These are phyloP conservation scores for Chrysoporthe austroafricana DNA, from an alignment of 2,329 filamentous ascomycete species.

Conservation along the genomic window DNA sequence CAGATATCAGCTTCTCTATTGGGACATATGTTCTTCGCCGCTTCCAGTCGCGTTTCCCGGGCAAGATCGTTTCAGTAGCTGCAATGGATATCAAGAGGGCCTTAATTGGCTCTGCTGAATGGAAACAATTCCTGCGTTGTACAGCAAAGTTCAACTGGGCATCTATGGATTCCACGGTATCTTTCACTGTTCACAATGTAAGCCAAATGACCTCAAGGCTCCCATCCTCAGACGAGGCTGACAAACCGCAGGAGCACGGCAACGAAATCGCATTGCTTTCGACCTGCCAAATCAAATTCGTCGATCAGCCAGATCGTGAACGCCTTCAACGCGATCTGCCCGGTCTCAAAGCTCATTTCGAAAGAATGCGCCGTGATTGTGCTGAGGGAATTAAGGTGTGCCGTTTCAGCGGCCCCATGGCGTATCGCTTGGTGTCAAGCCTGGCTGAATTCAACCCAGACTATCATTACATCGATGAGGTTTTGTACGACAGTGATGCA, in stretches of 20 bases:
- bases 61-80: background rate
- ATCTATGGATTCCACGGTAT: too few relatives aligned
- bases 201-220: background rate
- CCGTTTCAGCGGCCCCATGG: slow-evolving; percentile 13
- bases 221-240: background rate
- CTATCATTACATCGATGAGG: slow-evolving; percentile 14
- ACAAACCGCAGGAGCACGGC: background rate
- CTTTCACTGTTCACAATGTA: slow-evolving; percentile 8
- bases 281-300: too few relatives aligned
- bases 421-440: slow-evolving; percentile 10
- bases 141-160: too few relatives aligned
- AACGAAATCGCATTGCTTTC: slow-evolving; percentile 2
- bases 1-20: slow-evolving; percentile 13
- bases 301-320: background rate
- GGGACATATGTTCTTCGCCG: background rate
- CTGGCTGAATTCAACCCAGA: slow-evolving; percentile 11
- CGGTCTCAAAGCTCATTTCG: too few relatives aligned
- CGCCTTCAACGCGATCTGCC: background rate
- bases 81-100: slow-evolving; percentile 17
- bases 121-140: background rate
- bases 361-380: too few relatives aligned
- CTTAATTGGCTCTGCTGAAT: background rate
- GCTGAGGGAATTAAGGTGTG: background rate
- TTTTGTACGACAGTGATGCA: slow-evolving; percentile 11
- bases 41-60: too few relatives aligned